Evolutionary conservation across 2,329 filamentous ascomycete species (phyloP), one percentile per base, ranked within the genome.

Genomic region (Ilyonectria robusta): DNA sequence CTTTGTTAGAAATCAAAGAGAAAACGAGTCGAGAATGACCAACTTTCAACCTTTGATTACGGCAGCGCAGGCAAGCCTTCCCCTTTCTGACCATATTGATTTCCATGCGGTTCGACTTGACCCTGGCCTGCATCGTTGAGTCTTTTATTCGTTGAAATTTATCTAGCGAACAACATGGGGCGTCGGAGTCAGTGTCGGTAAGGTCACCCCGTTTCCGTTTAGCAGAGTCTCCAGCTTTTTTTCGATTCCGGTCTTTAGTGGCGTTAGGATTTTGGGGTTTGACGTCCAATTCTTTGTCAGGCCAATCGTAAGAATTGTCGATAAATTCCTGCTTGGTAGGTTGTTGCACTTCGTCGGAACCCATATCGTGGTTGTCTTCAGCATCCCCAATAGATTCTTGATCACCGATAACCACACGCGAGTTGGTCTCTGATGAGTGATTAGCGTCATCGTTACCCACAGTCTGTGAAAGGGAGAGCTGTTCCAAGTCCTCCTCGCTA

Each of bases 1-100:
- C 21, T 21, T 35, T 19, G 62, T 71, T 37, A 69, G 68, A 6
- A 31, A 35, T 48, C 29, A 44, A 23, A n/a, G 17, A 19, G 9
- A 13, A 8, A n/a, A 33, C 37, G 17, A 35, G 50, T 37, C 31
- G n/a, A 31, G n/a, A 19, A 13, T 13, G 33, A 21, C 48, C 21
- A 65, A 75, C 73, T 60, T 71, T 72, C 50, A 64, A 65, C 67
- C 73, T 74, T 35, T 73, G 72, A 35, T 72, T 59, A n/a, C 67
- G 63, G 26, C 72, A 74, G 51, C 72, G 72, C 47, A 74, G 54
- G 44, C 72, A 74, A 8, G 69, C 70, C 19, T 40, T 42, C 13
- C 60, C 40, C 21, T 61, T 53, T 29, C 64, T 64, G 6, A 68
- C 67, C 31, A 10, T 37, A 2, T 33, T 58, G 6, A 65, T 35